phyloP scores from a whole-genome alignment of 2,329 filamentous ascomycete species.

The Blastomyces gilchristii region DNA sequence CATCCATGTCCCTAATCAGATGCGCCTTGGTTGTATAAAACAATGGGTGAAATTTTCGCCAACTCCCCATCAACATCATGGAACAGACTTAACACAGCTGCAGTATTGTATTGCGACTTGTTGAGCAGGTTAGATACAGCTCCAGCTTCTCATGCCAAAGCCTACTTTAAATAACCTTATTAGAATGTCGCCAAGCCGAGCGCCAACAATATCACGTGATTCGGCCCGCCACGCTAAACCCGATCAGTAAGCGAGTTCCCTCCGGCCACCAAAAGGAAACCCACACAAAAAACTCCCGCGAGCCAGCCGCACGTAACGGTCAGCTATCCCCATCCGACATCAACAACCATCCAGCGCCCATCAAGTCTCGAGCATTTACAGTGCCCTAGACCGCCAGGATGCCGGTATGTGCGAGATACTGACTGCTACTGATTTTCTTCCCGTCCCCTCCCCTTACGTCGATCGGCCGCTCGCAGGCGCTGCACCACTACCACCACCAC shows the following conservation, averaged over 20 bases:
- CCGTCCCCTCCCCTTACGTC: not conserved
- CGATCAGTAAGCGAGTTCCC: conserved; percentile 24
- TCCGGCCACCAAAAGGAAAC: conserved; percentile 33
- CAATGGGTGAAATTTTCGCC: too few species aligned
- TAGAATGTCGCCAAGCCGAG: too few species aligned
- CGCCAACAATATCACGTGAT: conserved; percentile 6
- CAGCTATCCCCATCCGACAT: conserved; percentile 26
- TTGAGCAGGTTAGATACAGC: too few species aligned
- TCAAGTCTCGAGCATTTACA: conserved; percentile 21
- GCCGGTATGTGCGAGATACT: conserved; percentile 38
- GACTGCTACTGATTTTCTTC: not conserved
- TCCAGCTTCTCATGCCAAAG: too few species aligned
- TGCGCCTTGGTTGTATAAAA: too few species aligned
- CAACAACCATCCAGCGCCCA: conserved; percentile 23
- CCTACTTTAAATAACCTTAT: too few species aligned
- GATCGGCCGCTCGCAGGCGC: not conserved
- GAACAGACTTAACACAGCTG: too few species aligned
- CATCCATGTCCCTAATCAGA: too few species aligned
- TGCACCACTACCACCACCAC: not conserved
- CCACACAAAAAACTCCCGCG: conserved; percentile 21
- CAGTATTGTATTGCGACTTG: too few species aligned
- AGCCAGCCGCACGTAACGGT: conserved; percentile 25
- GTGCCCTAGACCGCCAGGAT: conserved; percentile 38
- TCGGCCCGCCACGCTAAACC: not conserved
- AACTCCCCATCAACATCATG: too few species aligned